These are phyloP conservation scores for Pythium sukuiense DNA, from an alignment of 352 stramenopile genomes.

Conservation along the genomic window DNA sequence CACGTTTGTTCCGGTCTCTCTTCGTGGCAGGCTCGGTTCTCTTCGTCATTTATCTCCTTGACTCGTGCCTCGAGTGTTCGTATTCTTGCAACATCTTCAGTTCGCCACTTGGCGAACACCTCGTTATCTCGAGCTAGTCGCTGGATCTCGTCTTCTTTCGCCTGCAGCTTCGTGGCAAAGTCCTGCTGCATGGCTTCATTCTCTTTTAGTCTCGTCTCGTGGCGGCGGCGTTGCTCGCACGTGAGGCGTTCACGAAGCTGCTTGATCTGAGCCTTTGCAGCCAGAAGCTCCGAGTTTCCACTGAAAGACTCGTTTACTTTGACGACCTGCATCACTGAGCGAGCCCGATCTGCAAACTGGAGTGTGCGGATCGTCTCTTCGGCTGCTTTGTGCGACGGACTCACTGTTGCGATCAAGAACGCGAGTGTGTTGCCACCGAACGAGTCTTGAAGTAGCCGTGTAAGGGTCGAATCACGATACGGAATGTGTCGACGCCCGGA, in stretches of 20 bases:
- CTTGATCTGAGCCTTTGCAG: slow-evolving; percentile 60
- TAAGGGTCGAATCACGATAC: slow-evolving; percentile 89
- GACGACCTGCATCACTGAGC: slow-evolving; percentile 72
- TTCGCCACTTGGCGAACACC: slow-evolving; percentile 57
- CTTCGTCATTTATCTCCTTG: slow-evolving; percentile 7
- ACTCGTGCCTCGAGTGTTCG: slow-evolving; percentile 38
- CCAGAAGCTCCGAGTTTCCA: slow-evolving; percentile 50
- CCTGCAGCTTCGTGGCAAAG: slow-evolving; percentile 52
- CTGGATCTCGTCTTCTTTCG: slow-evolving; percentile 64
- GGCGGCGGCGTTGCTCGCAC: slow-evolving; percentile 44
- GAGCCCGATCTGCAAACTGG: slow-evolving; percentile 74
- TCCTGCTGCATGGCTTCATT: slow-evolving; percentile 45
- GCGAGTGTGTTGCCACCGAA: slow-evolving; percentile 75
- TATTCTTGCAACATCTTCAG: slow-evolving; percentile 50
- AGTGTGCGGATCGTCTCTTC: slow-evolving; percentile 81
- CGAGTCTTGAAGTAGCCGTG: slow-evolving; percentile 84
- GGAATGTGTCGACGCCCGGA: slow-evolving; percentile 87
- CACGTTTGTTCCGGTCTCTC: not conserved
- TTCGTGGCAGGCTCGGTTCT: not conserved
- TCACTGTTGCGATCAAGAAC: slow-evolving; percentile 73
- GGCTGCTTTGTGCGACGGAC: slow-evolving; percentile 33
- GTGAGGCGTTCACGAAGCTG: slow-evolving; percentile 52
- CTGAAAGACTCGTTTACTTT: slow-evolving; percentile 65
- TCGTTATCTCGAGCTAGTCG: slow-evolving; percentile 58
- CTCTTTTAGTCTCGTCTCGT: slow-evolving; percentile 59